Base-by-base conservation (phyloP, 768 basidiomycete genomes). In the Auriculariales sp. region DNA sequence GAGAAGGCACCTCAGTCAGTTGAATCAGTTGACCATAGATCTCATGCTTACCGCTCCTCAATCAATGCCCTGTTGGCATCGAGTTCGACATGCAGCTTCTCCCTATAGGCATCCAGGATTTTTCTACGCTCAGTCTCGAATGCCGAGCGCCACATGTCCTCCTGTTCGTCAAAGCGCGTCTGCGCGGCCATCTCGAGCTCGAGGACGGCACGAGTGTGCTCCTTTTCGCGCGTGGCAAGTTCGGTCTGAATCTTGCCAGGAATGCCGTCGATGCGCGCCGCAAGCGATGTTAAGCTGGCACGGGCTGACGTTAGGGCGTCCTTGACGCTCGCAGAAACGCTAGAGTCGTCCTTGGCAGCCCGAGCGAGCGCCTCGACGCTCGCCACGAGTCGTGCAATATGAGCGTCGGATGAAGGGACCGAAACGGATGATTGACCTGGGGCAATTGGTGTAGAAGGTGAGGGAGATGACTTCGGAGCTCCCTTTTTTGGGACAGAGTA, bases 281-380 rank as follows among this genome's bases (percentile, higher is more conserved):
- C 85, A 22, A 99, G 77, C 6, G 78, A 71, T 14, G 81, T 79
- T 33, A 99, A 73, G 62, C 97, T 92, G 4, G 61, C 62, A 66
- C 89, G 83, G 31, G 94, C 93, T 3, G 72, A 74, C 54, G 83
- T 81, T 31, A 98, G 73, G 36, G 95, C 78, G 46, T 73, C 77
- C 28, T 75, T 74, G 31, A 83, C 87, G 57, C 85, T 75, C 35
- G 74, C 64, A 14, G 79, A 75, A 4, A 78, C 79, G 3, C 72
- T 59, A 19, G 90, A 81, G 56, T 85, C 82, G 22, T 80, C 70
- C 33, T 81, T 80, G 27, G 97, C 72, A 66, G 83, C 91, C 9
- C 81, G 75, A 14, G 92, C 83, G 46, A 99, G 82, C 57, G 81
- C 75, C 67, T 98, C 95, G 58, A 98, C 97, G 29, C 90, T 92